Evolutionary conservation across 495 filamentous ascomycete species (phyloP), one percentile per base, ranked within the genome.

Genomic region (Penicillium paxilli): DNA sequence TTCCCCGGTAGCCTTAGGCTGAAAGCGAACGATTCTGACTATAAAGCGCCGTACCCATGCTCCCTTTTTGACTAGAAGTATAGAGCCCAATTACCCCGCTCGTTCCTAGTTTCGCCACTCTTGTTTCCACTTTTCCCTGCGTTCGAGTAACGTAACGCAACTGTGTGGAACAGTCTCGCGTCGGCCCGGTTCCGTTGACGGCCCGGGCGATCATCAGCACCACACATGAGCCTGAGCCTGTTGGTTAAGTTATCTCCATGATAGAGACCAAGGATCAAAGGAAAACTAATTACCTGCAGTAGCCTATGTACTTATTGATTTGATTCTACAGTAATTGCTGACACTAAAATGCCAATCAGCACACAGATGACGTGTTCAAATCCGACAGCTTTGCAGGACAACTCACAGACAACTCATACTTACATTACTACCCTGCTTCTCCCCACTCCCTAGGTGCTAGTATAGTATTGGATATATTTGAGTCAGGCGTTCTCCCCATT

Each of bases 401-500:
- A 30, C 41, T 53, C 51, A 54, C 47, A 54, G 28, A 30, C 28
- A 30, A 30, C 41, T 53, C 51, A 54, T 54, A 54, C 44, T 47
- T 54, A 44, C 51, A 47, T 54, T 53, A 21, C 40, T 37, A 30
- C 28, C 49, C 38, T 46, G 28, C 51, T 41, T 47, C 28, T 47
- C 23, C 44, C 23, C 4, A 6, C 22, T 20, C 30, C 17, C 44
- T 12, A n/a, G n/a, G n/a, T n/a, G 9, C 30, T 47, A 47, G n/a
- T n/a, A n/a, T n/a, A n/a, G n/a, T 54, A 41, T 47, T 41, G 47
- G 32, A 47, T 30, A 44, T 45, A 52, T n/a, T n/a, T n/a, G n/a
- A n/a, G 40, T 37, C 50, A 35, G 42, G 44, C 20, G 4, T 54
- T 47, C 44, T 47, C 44, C 30, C 32, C 1, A 9, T 21, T 47